Conservation (phyloP, 2,329 filamentous ascomycete species). For the Beauveria sp. region DNA sequence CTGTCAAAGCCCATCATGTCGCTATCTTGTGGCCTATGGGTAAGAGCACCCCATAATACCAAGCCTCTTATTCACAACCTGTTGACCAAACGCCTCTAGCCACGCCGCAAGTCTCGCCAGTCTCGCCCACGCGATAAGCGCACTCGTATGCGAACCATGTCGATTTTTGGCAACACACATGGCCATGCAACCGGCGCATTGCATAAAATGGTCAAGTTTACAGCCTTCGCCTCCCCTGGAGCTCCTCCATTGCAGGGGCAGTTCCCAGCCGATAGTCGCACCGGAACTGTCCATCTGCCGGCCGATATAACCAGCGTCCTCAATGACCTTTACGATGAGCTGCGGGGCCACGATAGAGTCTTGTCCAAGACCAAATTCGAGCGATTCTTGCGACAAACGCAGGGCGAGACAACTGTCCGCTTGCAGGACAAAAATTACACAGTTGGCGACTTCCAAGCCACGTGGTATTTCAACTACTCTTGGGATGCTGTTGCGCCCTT, state of each 20-base stretch:
- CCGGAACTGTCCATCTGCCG: conserved; percentile 34
- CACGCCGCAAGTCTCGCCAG: not conserved
- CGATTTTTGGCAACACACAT: conserved; percentile 32
- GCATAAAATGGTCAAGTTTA: conserved; percentile 25
- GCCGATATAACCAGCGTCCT: conserved; percentile 42
- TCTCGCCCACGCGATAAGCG: conserved; percentile 14
- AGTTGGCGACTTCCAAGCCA: conserved; percentile 42
- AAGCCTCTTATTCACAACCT: not conserved
- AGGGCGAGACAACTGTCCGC: conserved; percentile 34
- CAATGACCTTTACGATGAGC: conserved; percentile 36
- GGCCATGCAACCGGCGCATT: conserved; percentile 22
- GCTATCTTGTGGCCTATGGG: conserved; percentile 8
- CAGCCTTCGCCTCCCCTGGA: conserved; percentile 24
- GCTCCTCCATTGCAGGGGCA: conserved; percentile 21
- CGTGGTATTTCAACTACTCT: conserved; percentile 36
- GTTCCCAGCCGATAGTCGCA: conserved; percentile 14
- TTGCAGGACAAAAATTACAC: conserved; percentile 35
- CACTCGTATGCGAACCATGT: conserved; percentile 29
- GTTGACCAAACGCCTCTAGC: not conserved
- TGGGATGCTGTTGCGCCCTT: conserved; percentile 38
- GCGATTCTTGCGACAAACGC: conserved; percentile 41
- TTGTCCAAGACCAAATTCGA: conserved; percentile 32
- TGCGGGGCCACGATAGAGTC: conserved; percentile 28
- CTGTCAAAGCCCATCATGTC: not conserved
- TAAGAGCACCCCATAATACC: not conserved